phyloP scores from a whole-genome alignment of 106 monocot genomes.

The Dendrobium officinale region DNA sequence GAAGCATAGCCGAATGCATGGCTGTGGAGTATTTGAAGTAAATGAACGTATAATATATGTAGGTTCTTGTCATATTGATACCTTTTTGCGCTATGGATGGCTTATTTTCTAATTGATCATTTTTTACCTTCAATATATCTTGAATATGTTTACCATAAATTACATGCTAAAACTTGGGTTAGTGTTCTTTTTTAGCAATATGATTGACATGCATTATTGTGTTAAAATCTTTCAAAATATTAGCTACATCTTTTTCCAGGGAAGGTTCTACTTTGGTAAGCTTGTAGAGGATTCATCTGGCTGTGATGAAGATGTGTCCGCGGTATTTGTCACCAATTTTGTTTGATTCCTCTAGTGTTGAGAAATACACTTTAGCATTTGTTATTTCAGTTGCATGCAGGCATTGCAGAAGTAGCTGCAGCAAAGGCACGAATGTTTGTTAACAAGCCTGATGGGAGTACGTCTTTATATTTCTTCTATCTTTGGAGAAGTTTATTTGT shows the following conservation, averaged over 20 bases:
- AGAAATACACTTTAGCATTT: constrained; percentile 3
- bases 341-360: neutral
- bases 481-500: neutral
- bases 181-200: neutral
- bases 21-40: constrained; percentile 84
- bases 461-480: constrained; percentile 6
- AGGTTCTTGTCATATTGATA: constrained; percentile 18
- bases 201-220: neutral
- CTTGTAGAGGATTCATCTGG: constrained; percentile 63
- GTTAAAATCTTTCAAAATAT: neutral
- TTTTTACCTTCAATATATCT: neutral
- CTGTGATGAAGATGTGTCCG: constrained; percentile 64
- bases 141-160: neutral
- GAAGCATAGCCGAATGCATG: constrained; percentile 93
- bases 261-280: constrained; percentile 82
- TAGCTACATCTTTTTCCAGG: constrained; percentile 25
- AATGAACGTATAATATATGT: constrained; percentile 71
- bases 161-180: neutral
- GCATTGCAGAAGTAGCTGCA: constrained; percentile 89
- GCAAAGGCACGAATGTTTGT: constrained; percentile 88
- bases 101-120: neutral
- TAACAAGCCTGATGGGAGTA: constrained; percentile 96
- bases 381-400: constrained; percentile 72
- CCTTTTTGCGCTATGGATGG: neutral
- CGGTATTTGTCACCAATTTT: constrained; percentile 27